A percentile compares a stretch with the other conserved stretches of the same genome.
These are phyloP conservation scores for Geopyxis carbonaria DNA, from an alignment of 495 filamentous ascomycete species.

Conservation along the genomic window DNA sequence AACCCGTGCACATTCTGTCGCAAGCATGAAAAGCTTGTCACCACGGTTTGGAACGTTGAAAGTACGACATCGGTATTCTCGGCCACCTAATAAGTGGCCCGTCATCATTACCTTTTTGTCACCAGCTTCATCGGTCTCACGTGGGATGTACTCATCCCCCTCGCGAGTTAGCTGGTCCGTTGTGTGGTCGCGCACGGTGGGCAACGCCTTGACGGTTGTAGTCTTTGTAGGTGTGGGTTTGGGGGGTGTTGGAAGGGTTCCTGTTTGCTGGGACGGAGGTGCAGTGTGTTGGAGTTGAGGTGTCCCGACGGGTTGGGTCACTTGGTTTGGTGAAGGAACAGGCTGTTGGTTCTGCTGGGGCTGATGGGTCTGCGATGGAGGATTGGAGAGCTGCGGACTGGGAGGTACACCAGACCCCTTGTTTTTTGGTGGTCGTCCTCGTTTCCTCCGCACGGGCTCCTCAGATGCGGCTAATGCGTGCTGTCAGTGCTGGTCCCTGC, in stretches of 20 bases:
- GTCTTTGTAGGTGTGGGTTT: conserved; percentile 80
- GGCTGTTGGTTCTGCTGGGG: conserved; percentile 4
- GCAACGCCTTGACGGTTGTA: conserved; percentile 82
- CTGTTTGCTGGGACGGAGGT: conserved; percentile 45
- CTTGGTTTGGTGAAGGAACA: conserved; percentile 13
- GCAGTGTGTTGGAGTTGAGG: conserved; percentile 58
- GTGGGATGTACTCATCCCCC: conserved; percentile 89
- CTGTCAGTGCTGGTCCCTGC: conserved; percentile 18
- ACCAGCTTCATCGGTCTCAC: conserved; percentile 81
- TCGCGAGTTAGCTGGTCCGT: conserved; percentile 85
- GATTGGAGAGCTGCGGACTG: conserved; percentile 19
- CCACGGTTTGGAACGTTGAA: conserved; percentile 82
- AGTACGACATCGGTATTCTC: conserved; percentile 84
- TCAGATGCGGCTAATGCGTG: conserved; percentile 29
- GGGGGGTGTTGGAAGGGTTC: conserved; percentile 57
- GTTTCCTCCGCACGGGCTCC: conserved; percentile 66
- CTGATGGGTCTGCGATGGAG: conserved; percentile 7
- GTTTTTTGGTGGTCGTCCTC: conserved; percentile 72
- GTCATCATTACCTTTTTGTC: conserved; percentile 82
- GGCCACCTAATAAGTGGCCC: conserved; percentile 61
- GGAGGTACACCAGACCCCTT: conserved; percentile 22
- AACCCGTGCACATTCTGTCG: conserved; percentile 91
- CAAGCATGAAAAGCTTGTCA: conserved; percentile 94
- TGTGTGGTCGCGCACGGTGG: conserved; percentile 91
- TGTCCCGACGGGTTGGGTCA: conserved; percentile 45